These are phyloP conservation scores for Stromatinia cepivora DNA, from an alignment of 2,329 filamentous ascomycete species.

Conservation along the genomic window DNA sequence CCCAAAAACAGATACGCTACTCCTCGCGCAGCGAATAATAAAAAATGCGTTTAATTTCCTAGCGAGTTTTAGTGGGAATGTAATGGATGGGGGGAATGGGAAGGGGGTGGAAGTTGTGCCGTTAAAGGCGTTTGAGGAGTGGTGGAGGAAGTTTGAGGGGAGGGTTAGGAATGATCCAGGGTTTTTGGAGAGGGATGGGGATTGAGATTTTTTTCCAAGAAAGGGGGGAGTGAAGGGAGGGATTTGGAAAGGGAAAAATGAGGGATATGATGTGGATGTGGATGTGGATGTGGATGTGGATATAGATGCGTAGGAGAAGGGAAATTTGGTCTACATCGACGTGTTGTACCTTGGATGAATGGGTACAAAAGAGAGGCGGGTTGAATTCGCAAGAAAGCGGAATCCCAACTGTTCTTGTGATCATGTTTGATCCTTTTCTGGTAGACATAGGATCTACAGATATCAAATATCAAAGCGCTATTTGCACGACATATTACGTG, in stretches of 20 bases:
- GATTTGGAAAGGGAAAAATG: neutral
- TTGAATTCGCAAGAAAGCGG: neutral
- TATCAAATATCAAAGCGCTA: neutral
- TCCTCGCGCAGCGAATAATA: constrained; percentile 90
- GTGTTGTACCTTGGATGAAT: neutral
- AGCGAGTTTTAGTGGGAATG: constrained; percentile 74
- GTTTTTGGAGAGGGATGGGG: constrained; percentile 70
- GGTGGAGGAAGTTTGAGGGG: constrained; percentile 96
- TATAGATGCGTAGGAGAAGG: too few relatives aligned
- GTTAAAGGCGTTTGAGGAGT: constrained; percentile 92
- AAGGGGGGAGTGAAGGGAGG: neutral
- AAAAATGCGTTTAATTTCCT: constrained; percentile 97
- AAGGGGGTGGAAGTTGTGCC: constrained; percentile 82
- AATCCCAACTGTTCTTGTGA: neutral
- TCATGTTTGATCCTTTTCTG: neutral
- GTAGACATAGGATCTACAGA: neutral
- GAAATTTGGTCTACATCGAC: neutral
- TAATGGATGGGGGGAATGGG: constrained; percentile 30
- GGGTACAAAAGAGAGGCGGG: neutral
- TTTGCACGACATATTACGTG: neutral
- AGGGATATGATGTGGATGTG: neutral
- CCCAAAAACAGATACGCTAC: constrained; percentile 58
- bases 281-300: neutral
- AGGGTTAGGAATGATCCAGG: constrained; percentile 81
- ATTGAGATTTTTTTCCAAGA: constrained; percentile 24